Evolutionary conservation across 2,329 filamentous ascomycete species (phyloP).

Genomic region (Claviceps quebecensis): DNA sequence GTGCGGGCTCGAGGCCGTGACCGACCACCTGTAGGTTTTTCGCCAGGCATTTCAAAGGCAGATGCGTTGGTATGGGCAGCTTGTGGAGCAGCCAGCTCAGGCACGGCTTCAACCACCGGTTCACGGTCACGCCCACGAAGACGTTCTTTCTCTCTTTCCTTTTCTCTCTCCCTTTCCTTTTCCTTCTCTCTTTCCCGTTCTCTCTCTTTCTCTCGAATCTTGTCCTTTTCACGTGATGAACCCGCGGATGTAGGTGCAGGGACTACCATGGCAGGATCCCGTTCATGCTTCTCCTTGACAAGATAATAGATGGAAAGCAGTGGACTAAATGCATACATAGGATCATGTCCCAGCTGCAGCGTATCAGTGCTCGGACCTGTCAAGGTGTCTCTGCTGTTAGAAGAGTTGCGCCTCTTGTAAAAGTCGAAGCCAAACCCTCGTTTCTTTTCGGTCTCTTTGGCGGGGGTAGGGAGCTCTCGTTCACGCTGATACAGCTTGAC

Average conservation of each 20-base stretch:
- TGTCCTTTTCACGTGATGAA: slow-evolving; percentile 1
- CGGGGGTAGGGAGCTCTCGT: slow-evolving; percentile 43
- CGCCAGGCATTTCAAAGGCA: slow-evolving; percentile 77
- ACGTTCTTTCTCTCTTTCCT: slow-evolving; percentile 12
- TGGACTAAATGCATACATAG: slow-evolving; percentile 84
- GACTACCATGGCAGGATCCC: slow-evolving; percentile 45
- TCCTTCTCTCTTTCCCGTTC: slow-evolving; percentile 6
- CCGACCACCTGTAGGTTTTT: slow-evolving; percentile 72
- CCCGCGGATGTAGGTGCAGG: slow-evolving; percentile 17
- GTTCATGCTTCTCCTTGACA: slow-evolving; percentile 85
- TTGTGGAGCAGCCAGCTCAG: slow-evolving; percentile 67
- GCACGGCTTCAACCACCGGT: slow-evolving; percentile 37
- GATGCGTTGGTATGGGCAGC: slow-evolving; percentile 79
- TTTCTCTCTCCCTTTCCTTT: slow-evolving; percentile 15
- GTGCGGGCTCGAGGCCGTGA: slow-evolving; percentile 77
- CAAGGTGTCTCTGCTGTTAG: slow-evolving; percentile 76
- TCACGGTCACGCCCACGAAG: slow-evolving; percentile 11
- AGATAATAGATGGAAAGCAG: slow-evolving; percentile 90
- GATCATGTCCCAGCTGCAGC: slow-evolving; percentile 68
- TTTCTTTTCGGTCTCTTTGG: slow-evolving; percentile 61
- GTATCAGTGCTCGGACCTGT: slow-evolving; percentile 74
- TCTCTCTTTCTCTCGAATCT: background rate
- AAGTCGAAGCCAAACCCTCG: slow-evolving; percentile 87
- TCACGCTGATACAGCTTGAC: slow-evolving; percentile 57
- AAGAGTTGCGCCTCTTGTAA: slow-evolving; percentile 86